Evolutionary conservation across 805 yeast species (phyloP).

Genomic region (Myxozyma geophila): DNA sequence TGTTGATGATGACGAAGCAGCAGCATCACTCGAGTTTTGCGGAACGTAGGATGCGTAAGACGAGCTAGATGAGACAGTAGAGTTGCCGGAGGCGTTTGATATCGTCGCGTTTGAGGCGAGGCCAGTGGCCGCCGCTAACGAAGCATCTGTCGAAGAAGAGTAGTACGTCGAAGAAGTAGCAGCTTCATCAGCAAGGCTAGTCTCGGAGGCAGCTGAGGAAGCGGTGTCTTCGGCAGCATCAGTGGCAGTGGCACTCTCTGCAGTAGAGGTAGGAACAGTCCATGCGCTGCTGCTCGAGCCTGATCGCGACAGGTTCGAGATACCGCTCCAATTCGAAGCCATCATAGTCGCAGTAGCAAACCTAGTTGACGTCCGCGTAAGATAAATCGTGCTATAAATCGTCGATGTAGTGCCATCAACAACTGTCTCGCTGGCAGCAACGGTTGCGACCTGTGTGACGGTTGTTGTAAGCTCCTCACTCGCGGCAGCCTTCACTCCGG

Average conservation of each 20-base stretch:
- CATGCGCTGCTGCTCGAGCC: neutral
- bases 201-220: neutral
- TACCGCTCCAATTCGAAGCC: slow-evolving; percentile 7
- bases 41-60: neutral
- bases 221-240: neutral
- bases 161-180: neutral
- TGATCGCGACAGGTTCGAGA: neutral
- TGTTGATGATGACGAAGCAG: neutral
- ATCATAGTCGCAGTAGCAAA: slow-evolving; percentile 2
- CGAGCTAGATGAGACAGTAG: neutral
- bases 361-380: slow-evolving; percentile 3
- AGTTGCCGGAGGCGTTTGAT: neutral
- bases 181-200: neutral
- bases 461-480: neutral
- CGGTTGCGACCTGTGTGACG: neutral
- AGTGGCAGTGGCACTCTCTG: neutral
- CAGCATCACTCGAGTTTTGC: neutral
- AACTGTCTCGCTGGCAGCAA: neutral
- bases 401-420: slow-evolving; percentile 12
- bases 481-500: neutral
- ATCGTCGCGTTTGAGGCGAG: neutral
- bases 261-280: neutral
- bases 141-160: neutral
- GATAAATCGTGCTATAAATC: slow-evolving; percentile 5
- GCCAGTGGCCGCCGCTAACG: neutral